Evolutionary conservation across 331 rosid species (phyloP).

Genomic region (Malus hybrid): DNA sequence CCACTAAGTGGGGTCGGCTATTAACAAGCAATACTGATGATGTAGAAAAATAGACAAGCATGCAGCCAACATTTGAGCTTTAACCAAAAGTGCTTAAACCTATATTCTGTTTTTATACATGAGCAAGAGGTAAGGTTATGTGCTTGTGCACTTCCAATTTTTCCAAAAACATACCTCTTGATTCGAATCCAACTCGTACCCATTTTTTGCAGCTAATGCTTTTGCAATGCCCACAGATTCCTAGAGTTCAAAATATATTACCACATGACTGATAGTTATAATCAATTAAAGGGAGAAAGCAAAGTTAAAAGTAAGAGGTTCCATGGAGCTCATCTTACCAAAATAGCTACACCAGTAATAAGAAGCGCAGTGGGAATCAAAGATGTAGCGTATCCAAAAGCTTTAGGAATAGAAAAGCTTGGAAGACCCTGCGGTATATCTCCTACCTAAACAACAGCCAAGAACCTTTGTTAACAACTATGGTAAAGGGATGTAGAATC

Average conservation of each 20-base stretch:
- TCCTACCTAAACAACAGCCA: conserved; percentile 65
- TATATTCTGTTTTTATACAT: background rate
- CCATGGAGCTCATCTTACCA: conserved; percentile 48
- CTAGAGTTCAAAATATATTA: conserved; percentile 30
- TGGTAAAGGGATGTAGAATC: background rate
- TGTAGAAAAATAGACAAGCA: background rate
- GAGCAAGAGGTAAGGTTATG: background rate
- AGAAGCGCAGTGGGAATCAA: conserved; percentile 91
- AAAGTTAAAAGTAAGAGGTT: conserved; percentile 3
- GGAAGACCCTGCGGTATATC: conserved; percentile 96
- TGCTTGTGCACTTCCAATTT: background rate
- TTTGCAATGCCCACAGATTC: conserved; percentile 99
- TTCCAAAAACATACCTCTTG: conserved; percentile 72
- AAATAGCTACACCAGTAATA: conserved; percentile 93
- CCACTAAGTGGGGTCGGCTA: too few species aligned
- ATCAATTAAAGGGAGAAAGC: background rate
- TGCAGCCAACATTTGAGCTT: background rate
- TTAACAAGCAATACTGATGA: too few species aligned
- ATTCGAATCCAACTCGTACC: conserved; percentile 95
- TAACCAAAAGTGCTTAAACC: background rate
- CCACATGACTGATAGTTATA: conserved; percentile 6
- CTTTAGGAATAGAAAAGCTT: conserved; percentile 72
- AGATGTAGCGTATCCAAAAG: conserved; percentile 53
- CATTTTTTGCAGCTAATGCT: conserved; percentile 96
- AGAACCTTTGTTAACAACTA: conserved; percentile 9